A percentile compares a stretch with the other conserved stretches of the same genome.
Evolutionary conservation across 1,284 basidiomycete genomes (phyloP).

Genomic region (Phaffia rhodozyma): DNA sequence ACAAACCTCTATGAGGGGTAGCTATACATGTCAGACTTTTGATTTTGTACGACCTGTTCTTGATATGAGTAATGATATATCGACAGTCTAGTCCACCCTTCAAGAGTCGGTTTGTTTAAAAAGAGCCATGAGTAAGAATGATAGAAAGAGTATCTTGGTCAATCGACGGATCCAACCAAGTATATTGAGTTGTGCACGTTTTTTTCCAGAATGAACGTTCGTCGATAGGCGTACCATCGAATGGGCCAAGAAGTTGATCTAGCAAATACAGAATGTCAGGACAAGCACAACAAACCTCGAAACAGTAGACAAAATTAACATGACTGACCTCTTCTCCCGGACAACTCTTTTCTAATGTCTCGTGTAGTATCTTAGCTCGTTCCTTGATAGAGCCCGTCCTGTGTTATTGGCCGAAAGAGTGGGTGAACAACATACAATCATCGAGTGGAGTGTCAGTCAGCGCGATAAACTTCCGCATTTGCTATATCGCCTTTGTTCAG

Average conservation of each 20-base stretch:
- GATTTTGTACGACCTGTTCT: constrained; percentile 71
- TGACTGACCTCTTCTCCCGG: constrained; percentile 44
- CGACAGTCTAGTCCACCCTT: constrained; percentile 81
- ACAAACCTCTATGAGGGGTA: constrained; percentile 63
- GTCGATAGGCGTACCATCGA: constrained; percentile 54
- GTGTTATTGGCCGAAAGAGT: constrained; percentile 12
- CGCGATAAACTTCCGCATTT: background rate
- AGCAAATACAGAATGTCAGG: background rate
- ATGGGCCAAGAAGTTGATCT: constrained; percentile 84
- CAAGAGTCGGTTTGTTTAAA: background rate
- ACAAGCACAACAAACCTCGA: background rate
- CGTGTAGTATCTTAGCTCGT: constrained; percentile 66
- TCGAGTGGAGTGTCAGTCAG: background rate
- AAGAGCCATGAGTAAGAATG: background rate
- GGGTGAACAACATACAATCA: background rate
- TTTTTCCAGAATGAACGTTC: background rate
- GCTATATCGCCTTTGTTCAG: background rate
- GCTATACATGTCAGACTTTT: constrained; percentile 79
- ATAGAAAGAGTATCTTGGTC: background rate
- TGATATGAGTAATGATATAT: constrained; percentile 75
- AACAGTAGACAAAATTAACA: background rate
- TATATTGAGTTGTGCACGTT: background rate
- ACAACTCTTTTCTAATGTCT: constrained; percentile 55
- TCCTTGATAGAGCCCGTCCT: constrained; percentile 86
- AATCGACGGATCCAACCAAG: background rate